phyloP scores from a whole-genome alignment of 108 stramenopile genomes.

The Skeletonema menzelii region DNA sequence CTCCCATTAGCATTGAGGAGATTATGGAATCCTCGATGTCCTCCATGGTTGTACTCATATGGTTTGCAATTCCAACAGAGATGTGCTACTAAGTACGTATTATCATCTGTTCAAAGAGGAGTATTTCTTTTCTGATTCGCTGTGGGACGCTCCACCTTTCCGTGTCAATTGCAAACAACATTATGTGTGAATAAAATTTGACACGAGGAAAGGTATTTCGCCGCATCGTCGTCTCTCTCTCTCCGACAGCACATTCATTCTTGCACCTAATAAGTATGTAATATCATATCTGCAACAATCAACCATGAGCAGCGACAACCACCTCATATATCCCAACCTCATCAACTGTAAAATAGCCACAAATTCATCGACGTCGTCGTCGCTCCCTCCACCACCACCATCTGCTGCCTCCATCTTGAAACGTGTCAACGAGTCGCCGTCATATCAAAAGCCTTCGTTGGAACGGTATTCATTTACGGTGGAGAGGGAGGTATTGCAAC shows the following conservation, averaged over 20 bases:
- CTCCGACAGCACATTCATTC: neutral
- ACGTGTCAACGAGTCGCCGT: neutral
- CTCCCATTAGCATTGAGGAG: neutral
- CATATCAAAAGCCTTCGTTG: neutral
- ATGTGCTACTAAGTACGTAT: too few species aligned
- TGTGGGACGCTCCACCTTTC: neutral
- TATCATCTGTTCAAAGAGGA: too few species aligned
- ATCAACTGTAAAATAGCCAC: neutral
- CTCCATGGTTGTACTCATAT: neutral
- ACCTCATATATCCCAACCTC: conserved; percentile 7
- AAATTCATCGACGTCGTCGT: neutral
- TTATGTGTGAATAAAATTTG: too few species aligned
- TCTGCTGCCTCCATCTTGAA: neutral
- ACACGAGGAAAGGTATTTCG: too few species aligned
- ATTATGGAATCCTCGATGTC: neutral
- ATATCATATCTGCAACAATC: neutral
- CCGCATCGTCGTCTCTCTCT: too few species aligned
- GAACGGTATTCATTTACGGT: conserved; percentile 3
- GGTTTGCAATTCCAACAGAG: neutral
- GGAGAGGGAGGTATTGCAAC: conserved; percentile 3
- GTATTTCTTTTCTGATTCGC: too few species aligned
- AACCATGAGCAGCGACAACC: neutral
- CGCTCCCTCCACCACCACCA: conserved; percentile 6
- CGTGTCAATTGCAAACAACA: neutral
- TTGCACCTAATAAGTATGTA: neutral